A percentile compares a stretch with the other conserved stretches of the same genome.
Evolutionary conservation across 2,329 filamentous ascomycete species (phyloP).

Genomic region (Sordariomycetes sp.): DNA sequence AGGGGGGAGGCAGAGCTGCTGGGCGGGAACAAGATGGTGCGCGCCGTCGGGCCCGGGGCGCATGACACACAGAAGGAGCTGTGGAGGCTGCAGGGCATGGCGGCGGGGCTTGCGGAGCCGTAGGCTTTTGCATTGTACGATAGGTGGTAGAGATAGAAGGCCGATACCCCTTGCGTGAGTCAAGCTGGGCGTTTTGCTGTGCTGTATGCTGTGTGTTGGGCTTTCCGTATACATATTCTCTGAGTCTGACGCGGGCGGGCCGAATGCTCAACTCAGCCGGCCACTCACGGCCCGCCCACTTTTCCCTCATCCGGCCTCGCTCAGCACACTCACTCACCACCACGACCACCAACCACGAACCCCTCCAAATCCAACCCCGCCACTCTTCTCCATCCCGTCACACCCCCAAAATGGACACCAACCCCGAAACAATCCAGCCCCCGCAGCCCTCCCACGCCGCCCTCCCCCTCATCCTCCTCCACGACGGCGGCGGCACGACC

Average conservation of each 20-base stretch:
- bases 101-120: slow-evolving; percentile 21
- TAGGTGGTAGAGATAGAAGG: too few species aligned
- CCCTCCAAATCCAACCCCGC: neutral
- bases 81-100: slow-evolving; percentile 41
- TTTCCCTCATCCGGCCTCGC: neutral
- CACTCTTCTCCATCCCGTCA: neutral
- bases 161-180: too few species aligned
- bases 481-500: slow-evolving; percentile 51
- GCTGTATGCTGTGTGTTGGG: too few species aligned
- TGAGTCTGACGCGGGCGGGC: too few species aligned
- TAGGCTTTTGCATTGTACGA: too few species aligned
- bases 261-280: too few species aligned
- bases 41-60: slow-evolving; percentile 19
- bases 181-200: too few species aligned
- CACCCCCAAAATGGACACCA: slow-evolving; percentile 12
- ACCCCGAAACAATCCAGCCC: slow-evolving; percentile 22
- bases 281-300: neutral
- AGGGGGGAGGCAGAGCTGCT: slow-evolving; percentile 5
- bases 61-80: slow-evolving; percentile 25
- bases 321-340: neutral
- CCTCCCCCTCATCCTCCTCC: slow-evolving; percentile 41
- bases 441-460: slow-evolving; percentile 13
- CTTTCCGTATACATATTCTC: too few species aligned
- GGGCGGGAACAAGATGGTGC: slow-evolving; percentile 16
- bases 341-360: neutral